phyloP scores from a whole-genome alignment of 371 early-diverging fungal species.

The Fennellomyces sp. region DNA sequence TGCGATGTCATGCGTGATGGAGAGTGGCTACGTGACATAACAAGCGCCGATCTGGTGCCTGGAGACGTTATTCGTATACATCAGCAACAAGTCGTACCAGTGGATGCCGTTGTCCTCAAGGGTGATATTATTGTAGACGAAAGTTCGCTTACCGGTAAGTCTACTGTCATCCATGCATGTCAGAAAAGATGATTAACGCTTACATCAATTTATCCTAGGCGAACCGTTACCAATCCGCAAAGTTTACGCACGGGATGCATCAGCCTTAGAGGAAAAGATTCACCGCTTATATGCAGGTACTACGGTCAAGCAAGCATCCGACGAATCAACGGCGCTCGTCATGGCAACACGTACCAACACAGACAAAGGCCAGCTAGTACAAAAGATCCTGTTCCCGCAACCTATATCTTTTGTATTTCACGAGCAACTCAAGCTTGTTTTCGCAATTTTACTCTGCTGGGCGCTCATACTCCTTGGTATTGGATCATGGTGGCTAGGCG shows the following conservation, averaged over 20 bases:
- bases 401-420: conserved; percentile 71
- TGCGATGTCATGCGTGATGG: conserved; percentile 61
- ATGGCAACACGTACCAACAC: conserved; percentile 76
- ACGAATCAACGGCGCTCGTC: conserved; percentile 51
- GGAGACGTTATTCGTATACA: conserved; percentile 61
- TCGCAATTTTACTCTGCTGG: conserved; percentile 65
- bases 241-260: conserved; percentile 58
- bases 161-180: background rate
- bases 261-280: conserved; percentile 44
- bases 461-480: conserved; percentile 60
- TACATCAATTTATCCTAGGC: conserved; percentile 45
- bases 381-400: conserved; percentile 74
- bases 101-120: conserved; percentile 69
- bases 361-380: conserved; percentile 76
- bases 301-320: conserved; percentile 50
- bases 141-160: conserved; percentile 64
- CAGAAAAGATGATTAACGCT: no score
- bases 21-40: conserved; percentile 47
- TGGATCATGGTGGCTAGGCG: conserved; percentile 56
- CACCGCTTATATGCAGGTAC: conserved; percentile 71
- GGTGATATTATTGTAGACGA: conserved; percentile 83
- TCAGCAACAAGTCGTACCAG: conserved; percentile 36
- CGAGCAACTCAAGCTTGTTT: conserved; percentile 73
- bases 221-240: conserved; percentile 90
- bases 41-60: conserved; percentile 60